Evolutionary conservation across 2,329 filamentous ascomycete species (phyloP).

Genomic region (Fonsecaea erecta): DNA sequence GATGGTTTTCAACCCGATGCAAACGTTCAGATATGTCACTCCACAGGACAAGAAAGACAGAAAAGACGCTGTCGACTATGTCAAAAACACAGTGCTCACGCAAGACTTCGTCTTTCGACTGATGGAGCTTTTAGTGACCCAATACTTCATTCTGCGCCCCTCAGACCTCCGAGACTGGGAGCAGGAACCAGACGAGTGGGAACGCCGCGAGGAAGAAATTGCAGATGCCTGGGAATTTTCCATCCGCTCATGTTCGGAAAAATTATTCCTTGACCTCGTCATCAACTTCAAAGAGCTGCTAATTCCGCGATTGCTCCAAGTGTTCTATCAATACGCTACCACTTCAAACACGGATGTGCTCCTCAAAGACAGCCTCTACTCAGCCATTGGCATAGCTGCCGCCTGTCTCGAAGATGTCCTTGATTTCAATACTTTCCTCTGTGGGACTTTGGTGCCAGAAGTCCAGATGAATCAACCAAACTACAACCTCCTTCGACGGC

Average conservation of each 20-base stretch:
- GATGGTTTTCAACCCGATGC: slow-evolving; percentile 79
- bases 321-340: slow-evolving; percentile 80
- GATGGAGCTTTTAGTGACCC: slow-evolving; percentile 81
- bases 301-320: slow-evolving; percentile 75
- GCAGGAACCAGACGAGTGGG: slow-evolving; percentile 94
- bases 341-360: slow-evolving; percentile 71
- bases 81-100: slow-evolving; percentile 76
- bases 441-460: slow-evolving; percentile 75
- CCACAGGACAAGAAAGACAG: slow-evolving; percentile 77
- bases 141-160: slow-evolving; percentile 84
- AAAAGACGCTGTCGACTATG: slow-evolving; percentile 66
- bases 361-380: slow-evolving; percentile 92
- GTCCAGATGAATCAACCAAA: slow-evolving; percentile 69
- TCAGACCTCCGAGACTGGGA: slow-evolving; percentile 90
- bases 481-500: slow-evolving; percentile 82
- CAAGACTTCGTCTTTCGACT: slow-evolving; percentile 77
- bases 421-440: slow-evolving; percentile 82
- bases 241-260: slow-evolving; percentile 89
- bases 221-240: slow-evolving; percentile 90
- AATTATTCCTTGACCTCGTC: slow-evolving; percentile 87
- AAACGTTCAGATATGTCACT: slow-evolving; percentile 82
- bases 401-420: slow-evolving; percentile 73
- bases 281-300: slow-evolving; percentile 85
- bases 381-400: slow-evolving; percentile 84
- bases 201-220: slow-evolving; percentile 82